Conservation (phyloP, 768 basidiomycete species). For the Albatrellus ellisii region DNA sequence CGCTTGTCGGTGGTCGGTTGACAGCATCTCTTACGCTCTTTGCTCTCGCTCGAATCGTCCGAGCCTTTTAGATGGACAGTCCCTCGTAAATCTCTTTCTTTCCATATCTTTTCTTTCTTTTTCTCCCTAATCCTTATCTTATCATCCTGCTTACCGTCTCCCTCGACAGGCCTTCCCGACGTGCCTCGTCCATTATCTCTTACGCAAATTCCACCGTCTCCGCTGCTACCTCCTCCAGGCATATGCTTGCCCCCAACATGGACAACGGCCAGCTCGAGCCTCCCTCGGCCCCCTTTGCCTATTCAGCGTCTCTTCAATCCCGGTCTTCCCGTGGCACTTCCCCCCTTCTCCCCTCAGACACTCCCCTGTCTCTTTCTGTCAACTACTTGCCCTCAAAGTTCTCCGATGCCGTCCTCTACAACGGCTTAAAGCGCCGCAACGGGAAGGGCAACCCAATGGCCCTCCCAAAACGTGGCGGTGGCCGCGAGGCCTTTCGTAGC, state of each 20-base stretch:
- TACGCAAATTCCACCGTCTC: conserved; percentile 31
- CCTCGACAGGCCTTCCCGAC: conserved; percentile 5
- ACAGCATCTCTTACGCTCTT: too few species aligned
- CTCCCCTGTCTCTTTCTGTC: conserved; percentile 35
- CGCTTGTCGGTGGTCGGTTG: too few species aligned
- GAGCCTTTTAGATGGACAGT: conserved; percentile 11
- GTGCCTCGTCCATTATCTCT: conserved; percentile 22
- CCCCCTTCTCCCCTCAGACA: conserved; percentile 13
- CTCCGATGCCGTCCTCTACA: conserved; percentile 30
- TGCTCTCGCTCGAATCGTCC: too few species aligned
- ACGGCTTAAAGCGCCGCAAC: conserved; percentile 27
- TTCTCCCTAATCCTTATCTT: neutral
- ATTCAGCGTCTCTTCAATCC: conserved; percentile 16
- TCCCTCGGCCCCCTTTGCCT: conserved; percentile 27
- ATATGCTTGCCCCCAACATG: conserved; percentile 30
- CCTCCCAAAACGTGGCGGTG: conserved; percentile 54
- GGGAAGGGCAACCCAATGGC: conserved; percentile 24
- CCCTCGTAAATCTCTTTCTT: conserved; percentile 1
- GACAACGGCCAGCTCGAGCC: conserved; percentile 24
- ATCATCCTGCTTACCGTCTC: neutral
- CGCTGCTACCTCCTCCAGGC: conserved; percentile 32
- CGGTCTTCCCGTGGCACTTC: conserved; percentile 16
- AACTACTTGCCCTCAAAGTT: conserved; percentile 76
- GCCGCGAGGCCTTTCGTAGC: conserved; percentile 41
- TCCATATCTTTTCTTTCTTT: neutral